Base-by-base conservation (phyloP, 164 flowering plant species). In the Akebia trifoliata region DNA sequence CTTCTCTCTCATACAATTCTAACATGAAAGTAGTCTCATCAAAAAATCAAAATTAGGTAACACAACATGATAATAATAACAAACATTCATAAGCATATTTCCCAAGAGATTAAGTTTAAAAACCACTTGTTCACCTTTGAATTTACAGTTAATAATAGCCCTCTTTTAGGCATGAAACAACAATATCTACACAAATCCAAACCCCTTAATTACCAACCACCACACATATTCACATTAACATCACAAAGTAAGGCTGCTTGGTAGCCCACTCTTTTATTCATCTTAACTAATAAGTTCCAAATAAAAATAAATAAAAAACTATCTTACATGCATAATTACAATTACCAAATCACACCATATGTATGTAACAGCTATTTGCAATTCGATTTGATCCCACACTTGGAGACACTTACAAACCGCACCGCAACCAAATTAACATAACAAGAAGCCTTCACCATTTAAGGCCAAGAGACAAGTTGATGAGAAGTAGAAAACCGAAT, bases 201-300 rank as follows among this genome's bases (percentile, higher is more conserved):
- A 39, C 17, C 2, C 15, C 4, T 39, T 5, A 44, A 20, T 11
- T n/a, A n/a, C n/a, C 48, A 44, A 44, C 48, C 20, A 18, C 20
- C 26, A 44, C 12, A 20, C 26, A 44, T 20, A 11, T 44, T 12
- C 5, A 21, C n/a, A n/a, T n/a, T n/a, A n/a, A n/a, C n/a, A n/a
- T n/a, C n/a, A 44, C 28, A 8, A 28, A 12, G 48, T 21, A 26
- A 44, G 25, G 5, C 3, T 15, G 43, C 43, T 38, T 43, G 47
- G 8, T 43, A 17, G 47, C 47, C 47, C 47, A 43, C 48, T 6
- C 26, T 44, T 28, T 44, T 44, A 44, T 44, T 44, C 26, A 42
- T 15, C 7, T 15, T 18, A 9, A 21, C n/a, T n/a, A n/a, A n/a
- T n/a, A n/a, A n/a, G n/a, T n/a, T n/a, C n/a, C n/a, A n/a, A n/a